Base-by-base conservation (phyloP, 306 rosid species). In the Ceratonia siliqua region DNA sequence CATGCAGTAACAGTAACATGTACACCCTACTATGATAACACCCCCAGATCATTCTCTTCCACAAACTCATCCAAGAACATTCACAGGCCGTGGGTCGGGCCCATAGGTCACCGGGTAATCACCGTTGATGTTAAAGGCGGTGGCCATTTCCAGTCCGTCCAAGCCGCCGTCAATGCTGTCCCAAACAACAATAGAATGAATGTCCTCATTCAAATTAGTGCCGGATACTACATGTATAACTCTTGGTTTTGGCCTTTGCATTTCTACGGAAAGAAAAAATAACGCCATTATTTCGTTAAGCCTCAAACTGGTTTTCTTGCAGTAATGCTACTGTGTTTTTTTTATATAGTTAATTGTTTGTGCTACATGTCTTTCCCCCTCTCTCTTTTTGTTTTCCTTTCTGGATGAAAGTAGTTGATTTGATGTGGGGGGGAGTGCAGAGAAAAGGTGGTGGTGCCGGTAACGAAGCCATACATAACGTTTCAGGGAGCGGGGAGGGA, bases 361-460 rank as follows among this genome's bases (percentile, higher is more conserved):
- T 1, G 66, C 11, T 49, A 21, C 39, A 13, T 4, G 5, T 5
- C 45, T 8, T n/a, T 57, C 55, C 10, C 24, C 35, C 8, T 24
- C 8, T 21, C 0, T 2, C 8, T 20, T 28, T 17, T 21, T 66
- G 5, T 8, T 41, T 9, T 41, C 14, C 2, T 12, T 1, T 41
- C 9, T 41, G 5, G 46, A 2, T 41, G 14, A 32, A 43, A 2
- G 18, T 68, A 22, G 57, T 2, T 61, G 57, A 35, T 32, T 43
- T 35, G 43, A 52, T 27, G 20, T 61, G 74, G 27, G 15, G 22
- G 33, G 3, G 53, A 7, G 57, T 72, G 86, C 83, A 93, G 95
- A 84, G 97, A 91, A 82, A 91, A 91, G 82, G 98, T 93, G 43
- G 84, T 88, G 62, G 96, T 93, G 82, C 89, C 96, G 39, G 92